Percentiles rank a stretch among this genome's conserved stretches.
Evolutionary conservation across 1,284 basidiomycete species (phyloP).

Genomic region (Papiliotrema terrestris): DNA sequence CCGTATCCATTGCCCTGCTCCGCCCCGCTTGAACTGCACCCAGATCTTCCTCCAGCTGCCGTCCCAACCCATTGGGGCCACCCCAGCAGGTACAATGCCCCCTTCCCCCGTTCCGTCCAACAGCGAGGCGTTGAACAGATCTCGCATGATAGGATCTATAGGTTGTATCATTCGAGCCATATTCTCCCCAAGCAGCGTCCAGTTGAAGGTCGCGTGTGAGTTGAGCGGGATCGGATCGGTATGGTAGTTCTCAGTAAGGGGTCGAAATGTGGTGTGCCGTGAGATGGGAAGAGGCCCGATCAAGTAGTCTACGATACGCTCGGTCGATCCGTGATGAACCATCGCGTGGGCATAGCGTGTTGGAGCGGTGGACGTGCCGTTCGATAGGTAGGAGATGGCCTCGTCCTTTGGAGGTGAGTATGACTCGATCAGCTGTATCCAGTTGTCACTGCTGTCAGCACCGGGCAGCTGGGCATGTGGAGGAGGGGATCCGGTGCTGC

Average conservation of each 20-base stretch:
- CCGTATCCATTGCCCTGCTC: constrained; percentile 52
- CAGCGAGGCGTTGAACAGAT: constrained; percentile 35
- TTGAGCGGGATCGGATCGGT: constrained; percentile 11
- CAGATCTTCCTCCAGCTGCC: constrained; percentile 55
- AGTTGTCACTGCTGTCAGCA: constrained; percentile 29
- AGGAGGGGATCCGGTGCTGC: no score
- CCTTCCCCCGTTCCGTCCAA: constrained; percentile 4
- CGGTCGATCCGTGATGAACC: constrained; percentile 51
- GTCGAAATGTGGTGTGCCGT: constrained; percentile 11
- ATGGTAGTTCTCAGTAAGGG: constrained; percentile 21
- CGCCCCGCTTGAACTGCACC: constrained; percentile 16
- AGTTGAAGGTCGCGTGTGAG: constrained; percentile 25
- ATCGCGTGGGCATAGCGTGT: constrained; percentile 46
- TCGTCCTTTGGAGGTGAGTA: constrained; percentile 33
- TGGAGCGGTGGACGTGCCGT: constrained; percentile 3
- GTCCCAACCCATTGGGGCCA: constrained; percentile 49
- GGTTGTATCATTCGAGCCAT: constrained; percentile 21
- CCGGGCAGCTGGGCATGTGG: neutral
- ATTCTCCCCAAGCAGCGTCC: constrained; percentile 47
- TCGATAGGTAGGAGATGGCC: constrained; percentile 26
- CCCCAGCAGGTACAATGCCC: neutral
- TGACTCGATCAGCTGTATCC: constrained; percentile 36
- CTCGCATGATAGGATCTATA: constrained; percentile 37
- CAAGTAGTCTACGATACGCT: constrained; percentile 39
- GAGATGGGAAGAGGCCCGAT: constrained; percentile 41